Conservation (phyloP, 108 stramenopile genomes). For the Craspedostauros australis region DNA sequence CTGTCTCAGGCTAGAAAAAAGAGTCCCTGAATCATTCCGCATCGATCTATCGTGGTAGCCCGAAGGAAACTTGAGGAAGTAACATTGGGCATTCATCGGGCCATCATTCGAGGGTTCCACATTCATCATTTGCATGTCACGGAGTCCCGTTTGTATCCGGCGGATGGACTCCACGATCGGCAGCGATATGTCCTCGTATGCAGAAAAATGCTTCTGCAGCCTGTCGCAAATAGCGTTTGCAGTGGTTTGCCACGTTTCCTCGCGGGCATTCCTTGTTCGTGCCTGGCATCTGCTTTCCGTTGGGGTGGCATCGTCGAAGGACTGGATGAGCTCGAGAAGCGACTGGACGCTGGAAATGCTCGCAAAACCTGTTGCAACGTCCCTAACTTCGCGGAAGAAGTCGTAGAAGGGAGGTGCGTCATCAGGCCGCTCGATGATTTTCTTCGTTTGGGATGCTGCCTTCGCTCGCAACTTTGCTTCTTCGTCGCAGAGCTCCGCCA, state of each 20-base stretch:
- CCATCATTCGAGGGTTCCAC: too few relatives aligned
- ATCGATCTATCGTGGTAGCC: too few relatives aligned
- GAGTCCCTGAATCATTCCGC: too few relatives aligned
- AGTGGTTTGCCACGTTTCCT: conserved; percentile 73
- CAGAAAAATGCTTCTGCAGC: conserved; percentile 37
- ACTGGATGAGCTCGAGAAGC: conserved; percentile 36
- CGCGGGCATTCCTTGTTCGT: conserved; percentile 20
- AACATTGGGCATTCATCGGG: too few relatives aligned
- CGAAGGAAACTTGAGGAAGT: too few relatives aligned
- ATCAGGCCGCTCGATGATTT: conserved; percentile 67
- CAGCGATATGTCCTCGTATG: conserved; percentile 76
- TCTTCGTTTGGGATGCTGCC: conserved; percentile 38
- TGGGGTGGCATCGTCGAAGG: too few relatives aligned
- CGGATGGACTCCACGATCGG: conserved; percentile 59
- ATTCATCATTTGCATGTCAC: too few relatives aligned
- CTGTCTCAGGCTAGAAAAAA: too few relatives aligned
- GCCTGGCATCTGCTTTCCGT: neutral
- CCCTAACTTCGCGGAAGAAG: conserved; percentile 67
- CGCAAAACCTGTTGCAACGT: conserved; percentile 19
- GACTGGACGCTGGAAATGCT: too few relatives aligned
- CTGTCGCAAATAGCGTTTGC: conserved; percentile 64
- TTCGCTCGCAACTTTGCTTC: conserved; percentile 19
- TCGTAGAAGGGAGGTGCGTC: conserved; percentile 60
- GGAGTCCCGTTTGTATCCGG: conserved; percentile 58
- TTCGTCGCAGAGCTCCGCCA: conserved; percentile 9